phyloP scores from a whole-genome alignment of 202 grass and related monocot genomes.

The Panicum virgatum region DNA sequence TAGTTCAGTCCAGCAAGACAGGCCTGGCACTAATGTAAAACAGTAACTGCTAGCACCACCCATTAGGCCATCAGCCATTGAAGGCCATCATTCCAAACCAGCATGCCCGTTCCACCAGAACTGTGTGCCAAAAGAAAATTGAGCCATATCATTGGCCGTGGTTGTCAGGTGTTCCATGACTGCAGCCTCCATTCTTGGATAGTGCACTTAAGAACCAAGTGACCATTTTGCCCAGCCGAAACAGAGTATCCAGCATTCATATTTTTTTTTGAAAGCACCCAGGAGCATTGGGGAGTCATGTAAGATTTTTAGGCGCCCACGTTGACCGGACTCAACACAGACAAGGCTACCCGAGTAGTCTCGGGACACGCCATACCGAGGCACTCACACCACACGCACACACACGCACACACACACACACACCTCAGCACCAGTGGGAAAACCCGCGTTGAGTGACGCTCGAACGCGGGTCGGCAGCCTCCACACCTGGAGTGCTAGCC shows the following conservation, averaged over 20 bases:
- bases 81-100: constrained; percentile 33
- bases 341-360: too few relatives aligned
- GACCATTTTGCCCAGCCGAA: background rate
- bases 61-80: constrained; percentile 12
- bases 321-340: too few relatives aligned
- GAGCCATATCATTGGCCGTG: background rate
- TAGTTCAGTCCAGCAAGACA: constrained; percentile 6
- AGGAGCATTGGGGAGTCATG: too few relatives aligned
- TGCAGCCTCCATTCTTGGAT: background rate
- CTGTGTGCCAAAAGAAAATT: constrained; percentile 26
- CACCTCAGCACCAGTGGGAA: too few relatives aligned
- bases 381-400: too few relatives aligned
- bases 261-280: too few relatives aligned
- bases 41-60: constrained; percentile 19
- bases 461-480: too few relatives aligned
- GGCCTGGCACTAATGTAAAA: constrained; percentile 24
- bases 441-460: too few relatives aligned
- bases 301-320: too few relatives aligned
- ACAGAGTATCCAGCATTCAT: constrained; percentile 14
- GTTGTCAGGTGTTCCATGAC: constrained; percentile 25
- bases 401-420: too few relatives aligned
- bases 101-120: constrained; percentile 29
- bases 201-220: constrained; percentile 1
- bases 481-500: too few relatives aligned
- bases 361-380: too few relatives aligned